Conservation (phyloP, 768 basidiomycete species). For the Mycena belliarum region DNA sequence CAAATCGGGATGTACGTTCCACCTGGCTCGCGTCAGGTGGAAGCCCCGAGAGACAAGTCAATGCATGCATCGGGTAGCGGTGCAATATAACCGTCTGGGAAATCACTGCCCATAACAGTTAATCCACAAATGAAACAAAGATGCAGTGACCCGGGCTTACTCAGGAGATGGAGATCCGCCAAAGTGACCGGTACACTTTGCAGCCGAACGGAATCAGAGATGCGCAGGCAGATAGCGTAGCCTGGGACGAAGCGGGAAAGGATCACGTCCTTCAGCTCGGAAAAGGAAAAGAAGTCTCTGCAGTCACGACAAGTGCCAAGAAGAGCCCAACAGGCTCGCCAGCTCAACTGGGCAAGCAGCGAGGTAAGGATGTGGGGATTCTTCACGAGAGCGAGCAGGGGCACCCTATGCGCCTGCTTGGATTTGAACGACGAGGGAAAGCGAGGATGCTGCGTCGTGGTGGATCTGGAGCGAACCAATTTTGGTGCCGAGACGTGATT, state of each 20-base stretch:
- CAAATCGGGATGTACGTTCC: conserved; percentile 39
- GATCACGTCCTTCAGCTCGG: conserved; percentile 37
- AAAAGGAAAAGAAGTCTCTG: conserved; percentile 31
- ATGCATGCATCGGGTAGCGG: conserved; percentile 69
- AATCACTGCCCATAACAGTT: conserved; percentile 44
- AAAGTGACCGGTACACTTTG: conserved; percentile 55
- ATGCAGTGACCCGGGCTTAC: conserved; percentile 44
- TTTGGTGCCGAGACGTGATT: background rate
- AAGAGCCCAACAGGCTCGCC: conserved; percentile 42
- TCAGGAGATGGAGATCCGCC: conserved; percentile 60
- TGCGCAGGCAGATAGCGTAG: conserved; percentile 46
- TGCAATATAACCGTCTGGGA: conserved; percentile 68
- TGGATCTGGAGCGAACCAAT: conserved; percentile 1
- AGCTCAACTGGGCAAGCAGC: conserved; percentile 36
- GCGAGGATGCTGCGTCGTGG: background rate
- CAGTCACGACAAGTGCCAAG: conserved; percentile 37
- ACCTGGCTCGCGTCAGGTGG: conserved; percentile 29
- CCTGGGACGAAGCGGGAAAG: conserved; percentile 58
- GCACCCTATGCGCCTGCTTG: background rate
- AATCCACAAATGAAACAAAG: conserved; percentile 11
- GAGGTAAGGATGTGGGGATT: conserved; percentile 28
- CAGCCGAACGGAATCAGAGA: conserved; percentile 39
- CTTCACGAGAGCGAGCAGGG: conserved; percentile 8
- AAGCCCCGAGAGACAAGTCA: conserved; percentile 48
- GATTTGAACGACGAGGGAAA: conserved; percentile 21